Percentiles rank a stretch among this genome's conserved stretches.
These are phyloP conservation scores for Conticribra guillardii DNA, from an alignment of 108 stramenopile genomes.

Conservation along the genomic window DNA sequence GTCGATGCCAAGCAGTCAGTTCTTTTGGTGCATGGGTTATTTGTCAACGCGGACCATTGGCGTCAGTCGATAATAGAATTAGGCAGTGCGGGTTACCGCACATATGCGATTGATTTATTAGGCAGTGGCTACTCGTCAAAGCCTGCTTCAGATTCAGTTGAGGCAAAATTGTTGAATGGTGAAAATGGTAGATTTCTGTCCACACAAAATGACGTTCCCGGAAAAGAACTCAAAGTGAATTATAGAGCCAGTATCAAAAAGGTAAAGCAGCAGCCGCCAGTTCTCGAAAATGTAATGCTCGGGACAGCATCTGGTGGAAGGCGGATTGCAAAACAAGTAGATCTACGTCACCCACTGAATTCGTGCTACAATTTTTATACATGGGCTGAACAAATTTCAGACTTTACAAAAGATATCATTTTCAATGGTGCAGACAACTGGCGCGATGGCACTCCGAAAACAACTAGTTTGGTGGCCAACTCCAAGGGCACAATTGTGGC, in stretches of 20 bases:
- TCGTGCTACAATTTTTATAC: conserved; percentile 89
- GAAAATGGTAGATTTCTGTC: conserved; percentile 57
- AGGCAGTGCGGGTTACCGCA: conserved; percentile 63
- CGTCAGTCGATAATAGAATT: conserved; percentile 12
- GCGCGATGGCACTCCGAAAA: conserved; percentile 20
- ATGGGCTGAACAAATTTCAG: conserved; percentile 79
- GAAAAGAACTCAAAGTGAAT: neutral
- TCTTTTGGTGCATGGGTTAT: conserved; percentile 49
- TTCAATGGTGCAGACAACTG: conserved; percentile 24
- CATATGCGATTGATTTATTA: conserved; percentile 84
- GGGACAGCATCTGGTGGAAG: conserved; percentile 64
- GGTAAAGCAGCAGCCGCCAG: conserved; percentile 12
- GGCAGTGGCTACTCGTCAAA: conserved; percentile 88
- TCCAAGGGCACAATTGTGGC: conserved; percentile 57
- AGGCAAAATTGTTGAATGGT: conserved; percentile 57
- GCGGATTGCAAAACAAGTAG: conserved; percentile 52
- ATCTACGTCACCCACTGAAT: conserved; percentile 65
- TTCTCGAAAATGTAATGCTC: conserved; percentile 50
- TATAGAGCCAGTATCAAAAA: neutral
- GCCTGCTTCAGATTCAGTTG: conserved; percentile 60
- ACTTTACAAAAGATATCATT: conserved; percentile 72
- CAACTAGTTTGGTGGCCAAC: conserved; percentile 55
- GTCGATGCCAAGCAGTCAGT: conserved; percentile 33
- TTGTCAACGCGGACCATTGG: conserved; percentile 41
- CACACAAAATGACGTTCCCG: neutral